Evolutionary conservation across 257 asterid species (phyloP).

Genomic region (Solanum etuberosum): DNA sequence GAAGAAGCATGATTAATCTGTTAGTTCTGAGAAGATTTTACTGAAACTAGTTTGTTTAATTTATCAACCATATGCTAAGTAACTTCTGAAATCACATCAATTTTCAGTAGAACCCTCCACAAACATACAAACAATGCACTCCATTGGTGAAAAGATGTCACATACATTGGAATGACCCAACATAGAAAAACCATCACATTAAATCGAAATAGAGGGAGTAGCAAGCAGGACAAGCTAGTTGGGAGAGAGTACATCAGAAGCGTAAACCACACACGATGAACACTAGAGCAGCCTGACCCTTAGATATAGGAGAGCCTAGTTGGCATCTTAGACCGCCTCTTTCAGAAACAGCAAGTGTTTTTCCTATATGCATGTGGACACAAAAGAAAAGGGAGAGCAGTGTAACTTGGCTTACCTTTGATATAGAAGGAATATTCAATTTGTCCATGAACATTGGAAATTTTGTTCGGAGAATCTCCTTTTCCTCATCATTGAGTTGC

Average conservation of each 20-base stretch:
- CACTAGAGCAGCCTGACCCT: not conserved
- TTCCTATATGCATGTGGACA: not conserved
- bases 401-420: conserved; percentile 42
- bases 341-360: not conserved
- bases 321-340: not conserved
- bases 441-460: conserved; percentile 37
- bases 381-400: not conserved
- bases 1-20: not conserved
- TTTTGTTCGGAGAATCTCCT: conserved; percentile 33
- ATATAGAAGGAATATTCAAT: conserved; percentile 63
- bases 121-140: not conserved
- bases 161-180: not conserved
- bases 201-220: not conserved
- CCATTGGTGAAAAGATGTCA: not conserved
- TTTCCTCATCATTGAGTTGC: conserved; percentile 43
- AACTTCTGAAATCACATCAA: not conserved
- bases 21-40: not conserved
- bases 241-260: not conserved
- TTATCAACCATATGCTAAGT: not conserved
- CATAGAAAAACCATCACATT: not conserved
- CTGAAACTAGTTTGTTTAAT: not conserved
- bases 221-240: not conserved
- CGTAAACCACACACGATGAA: not conserved
- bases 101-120: not conserved
- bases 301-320: not conserved